phyloP scores from a whole-genome alignment of 1,139 yeast species.

The Sugiyamaella neomexicana region DNA sequence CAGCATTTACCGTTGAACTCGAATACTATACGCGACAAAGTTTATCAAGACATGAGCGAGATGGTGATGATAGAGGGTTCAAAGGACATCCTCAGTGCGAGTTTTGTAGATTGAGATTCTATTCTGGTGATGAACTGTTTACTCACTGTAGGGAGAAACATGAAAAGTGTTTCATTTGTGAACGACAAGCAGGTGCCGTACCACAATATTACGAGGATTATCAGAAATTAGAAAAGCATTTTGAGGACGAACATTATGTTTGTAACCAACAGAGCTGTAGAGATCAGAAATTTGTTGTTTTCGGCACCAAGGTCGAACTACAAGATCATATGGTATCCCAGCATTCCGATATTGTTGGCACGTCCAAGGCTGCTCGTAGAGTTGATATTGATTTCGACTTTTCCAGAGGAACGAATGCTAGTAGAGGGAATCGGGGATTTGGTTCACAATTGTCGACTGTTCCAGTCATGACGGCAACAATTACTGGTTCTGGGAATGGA shows the following conservation, averaged over 20 bases:
- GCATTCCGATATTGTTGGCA: conserved; percentile 59
- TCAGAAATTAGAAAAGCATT: conserved; percentile 71
- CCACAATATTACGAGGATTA: conserved; percentile 83
- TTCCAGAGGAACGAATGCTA: conserved; percentile 18
- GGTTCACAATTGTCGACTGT: conserved; percentile 68
- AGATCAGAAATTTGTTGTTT: conserved; percentile 89
- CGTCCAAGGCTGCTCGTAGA: conserved; percentile 33
- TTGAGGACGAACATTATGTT: conserved; percentile 67
- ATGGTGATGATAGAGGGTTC: conserved; percentile 72
- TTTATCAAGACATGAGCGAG: conserved; percentile 65
- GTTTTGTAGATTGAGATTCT: conserved; percentile 75
- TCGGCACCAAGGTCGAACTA: conserved; percentile 79
- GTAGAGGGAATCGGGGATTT: conserved; percentile 43
- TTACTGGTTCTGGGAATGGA: background rate
- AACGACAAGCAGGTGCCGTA: conserved; percentile 51
- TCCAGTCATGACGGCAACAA: conserved; percentile 5
- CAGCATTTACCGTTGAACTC: conserved; percentile 74
- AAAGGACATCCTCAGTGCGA: conserved; percentile 88
- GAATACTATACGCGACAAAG: conserved; percentile 60
- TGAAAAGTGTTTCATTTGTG: conserved; percentile 90
- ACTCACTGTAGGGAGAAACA: conserved; percentile 81
- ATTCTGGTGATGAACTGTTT: conserved; percentile 84
- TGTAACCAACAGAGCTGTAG: conserved; percentile 83
- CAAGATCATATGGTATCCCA: conserved; percentile 86
- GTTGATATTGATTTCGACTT: conserved; percentile 32